These are phyloP conservation scores for Micractinium conductrix DNA, from an alignment of 139 green algal genomes.

Conservation along the genomic window DNA sequence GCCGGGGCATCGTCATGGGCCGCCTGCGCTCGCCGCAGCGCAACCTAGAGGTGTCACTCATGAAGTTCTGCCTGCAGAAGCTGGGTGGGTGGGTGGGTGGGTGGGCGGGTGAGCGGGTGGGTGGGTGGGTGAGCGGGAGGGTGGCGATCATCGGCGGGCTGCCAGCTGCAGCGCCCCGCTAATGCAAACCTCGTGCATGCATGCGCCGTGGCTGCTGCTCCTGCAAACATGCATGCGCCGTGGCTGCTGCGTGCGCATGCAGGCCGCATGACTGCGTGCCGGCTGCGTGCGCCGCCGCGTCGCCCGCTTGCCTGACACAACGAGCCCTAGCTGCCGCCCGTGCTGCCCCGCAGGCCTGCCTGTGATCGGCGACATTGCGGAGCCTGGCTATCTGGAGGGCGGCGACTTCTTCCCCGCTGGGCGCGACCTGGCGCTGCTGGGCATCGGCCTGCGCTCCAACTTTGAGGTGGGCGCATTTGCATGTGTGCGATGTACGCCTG, in stretches of 20 bases:
- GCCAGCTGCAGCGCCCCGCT: too few species aligned
- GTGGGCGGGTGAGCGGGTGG: too few species aligned
- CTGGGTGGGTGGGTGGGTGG: conserved; percentile 64
- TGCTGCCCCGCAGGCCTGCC: conserved; percentile 63
- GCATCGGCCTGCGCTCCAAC: conserved; percentile 94
- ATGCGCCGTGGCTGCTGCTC: too few species aligned
- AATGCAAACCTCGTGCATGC: too few species aligned
- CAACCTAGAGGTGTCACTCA: conserved; percentile 87
- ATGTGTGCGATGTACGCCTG: too few species aligned
- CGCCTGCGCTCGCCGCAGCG: conserved; percentile 82
- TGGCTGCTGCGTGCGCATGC: too few species aligned
- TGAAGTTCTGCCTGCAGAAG: conserved; percentile 91
- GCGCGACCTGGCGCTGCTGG: conserved; percentile 77
- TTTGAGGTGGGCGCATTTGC: too few species aligned
- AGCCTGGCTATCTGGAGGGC: conserved; percentile 90
- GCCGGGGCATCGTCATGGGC: conserved; percentile 91
- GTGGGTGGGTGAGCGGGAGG: too few species aligned
- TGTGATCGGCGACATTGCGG: conserved; percentile 77
- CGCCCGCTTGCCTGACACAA: neutral
- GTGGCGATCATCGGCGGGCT: too few species aligned
- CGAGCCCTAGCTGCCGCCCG: too few species aligned
- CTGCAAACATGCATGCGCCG: too few species aligned
- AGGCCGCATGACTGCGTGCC: neutral
- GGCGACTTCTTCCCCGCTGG: conserved; percentile 92
- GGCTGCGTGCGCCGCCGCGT: neutral